These are phyloP conservation scores for Porphyrellus cyaneotinctus DNA, from an alignment of 768 basidiomycete genomes.

Conservation along the genomic window DNA sequence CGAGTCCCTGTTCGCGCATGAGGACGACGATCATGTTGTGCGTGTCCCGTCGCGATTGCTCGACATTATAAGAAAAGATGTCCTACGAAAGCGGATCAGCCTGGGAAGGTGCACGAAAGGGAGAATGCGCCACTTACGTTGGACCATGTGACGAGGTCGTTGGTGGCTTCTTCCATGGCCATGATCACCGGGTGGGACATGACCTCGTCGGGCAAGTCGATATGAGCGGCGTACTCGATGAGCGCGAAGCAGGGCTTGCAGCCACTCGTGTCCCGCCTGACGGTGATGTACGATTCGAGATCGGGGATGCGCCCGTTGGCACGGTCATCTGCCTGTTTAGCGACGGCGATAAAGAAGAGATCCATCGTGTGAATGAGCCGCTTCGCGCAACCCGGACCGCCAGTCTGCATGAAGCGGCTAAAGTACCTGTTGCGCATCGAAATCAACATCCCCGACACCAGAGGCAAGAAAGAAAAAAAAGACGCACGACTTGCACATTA, in stretches of 20 bases:
- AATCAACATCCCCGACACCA: background rate
- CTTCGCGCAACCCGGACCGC: conserved; percentile 37
- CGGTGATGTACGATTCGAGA: conserved; percentile 49
- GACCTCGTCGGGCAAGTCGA: conserved; percentile 53
- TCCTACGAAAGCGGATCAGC: conserved; percentile 40
- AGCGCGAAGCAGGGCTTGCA: conserved; percentile 48
- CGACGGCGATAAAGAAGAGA: conserved; percentile 40
- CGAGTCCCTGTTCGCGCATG: conserved; percentile 55
- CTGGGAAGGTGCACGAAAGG: background rate
- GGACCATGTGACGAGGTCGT: conserved; percentile 50
- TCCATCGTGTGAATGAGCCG: conserved; percentile 41
- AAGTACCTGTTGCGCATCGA: conserved; percentile 32
- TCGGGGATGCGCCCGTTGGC: conserved; percentile 35
- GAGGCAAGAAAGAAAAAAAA: background rate
- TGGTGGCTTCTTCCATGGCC: conserved; percentile 43
- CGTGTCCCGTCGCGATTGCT: conserved; percentile 64
- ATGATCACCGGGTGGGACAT: conserved; percentile 47
- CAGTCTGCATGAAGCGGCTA: conserved; percentile 34
- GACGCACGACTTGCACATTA: conserved; percentile 35
- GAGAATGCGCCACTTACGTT: conserved; percentile 29
- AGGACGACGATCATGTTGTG: conserved; percentile 74
- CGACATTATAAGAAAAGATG: conserved; percentile 72
- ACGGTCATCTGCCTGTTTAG: conserved; percentile 42
- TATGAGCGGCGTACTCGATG: conserved; percentile 50
- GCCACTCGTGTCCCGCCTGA: conserved; percentile 53